Evolutionary conservation across 176 grass and related monocot genomes (phyloP).

Genomic region (Avena eriantha): DNA sequence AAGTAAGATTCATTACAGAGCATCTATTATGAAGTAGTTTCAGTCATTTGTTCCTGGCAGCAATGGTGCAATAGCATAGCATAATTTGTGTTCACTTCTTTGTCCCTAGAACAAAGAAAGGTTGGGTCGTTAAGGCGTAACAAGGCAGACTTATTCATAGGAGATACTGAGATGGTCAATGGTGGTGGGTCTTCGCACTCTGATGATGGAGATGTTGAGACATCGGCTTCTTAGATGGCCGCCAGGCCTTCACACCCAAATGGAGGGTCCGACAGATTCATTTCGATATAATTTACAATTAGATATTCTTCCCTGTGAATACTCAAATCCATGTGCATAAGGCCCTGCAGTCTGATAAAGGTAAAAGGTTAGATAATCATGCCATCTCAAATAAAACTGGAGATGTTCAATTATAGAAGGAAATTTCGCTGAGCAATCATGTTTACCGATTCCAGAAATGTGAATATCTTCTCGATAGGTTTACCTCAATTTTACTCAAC

Average conservation of each 20-base stretch:
- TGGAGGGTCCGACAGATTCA: conserved; percentile 33
- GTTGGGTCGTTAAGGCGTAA: conserved; percentile 56
- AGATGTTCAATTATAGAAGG: conserved; percentile 57
- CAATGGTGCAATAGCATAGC: conserved; percentile 15
- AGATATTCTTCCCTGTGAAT: conserved; percentile 45
- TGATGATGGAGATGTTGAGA: conserved; percentile 69
- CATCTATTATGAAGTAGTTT: neutral
- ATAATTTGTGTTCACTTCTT: conserved; percentile 36
- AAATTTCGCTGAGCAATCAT: conserved; percentile 42
- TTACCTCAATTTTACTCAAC: conserved; percentile 34
- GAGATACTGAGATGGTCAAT: conserved; percentile 55
- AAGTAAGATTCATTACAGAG: conserved; percentile 55
- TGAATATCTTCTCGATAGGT: conserved; percentile 51
- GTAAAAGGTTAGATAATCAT: conserved; percentile 57
- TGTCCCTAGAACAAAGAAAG: conserved; percentile 75
- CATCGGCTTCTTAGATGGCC: conserved; percentile 52
- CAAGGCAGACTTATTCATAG: conserved; percentile 48
- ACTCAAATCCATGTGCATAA: conserved; percentile 63
- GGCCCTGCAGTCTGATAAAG: conserved; percentile 50
- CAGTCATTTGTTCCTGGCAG: neutral
- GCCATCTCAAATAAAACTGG: conserved; percentile 45
- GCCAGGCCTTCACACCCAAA: conserved; percentile 11
- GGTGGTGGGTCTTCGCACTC: conserved; percentile 67
- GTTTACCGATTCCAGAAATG: conserved; percentile 46
- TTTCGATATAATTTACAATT: conserved; percentile 48